These are phyloP conservation scores for Cryomyces antarcticus DNA, from an alignment of 495 filamentous ascomycete species.

Conservation along the genomic window DNA sequence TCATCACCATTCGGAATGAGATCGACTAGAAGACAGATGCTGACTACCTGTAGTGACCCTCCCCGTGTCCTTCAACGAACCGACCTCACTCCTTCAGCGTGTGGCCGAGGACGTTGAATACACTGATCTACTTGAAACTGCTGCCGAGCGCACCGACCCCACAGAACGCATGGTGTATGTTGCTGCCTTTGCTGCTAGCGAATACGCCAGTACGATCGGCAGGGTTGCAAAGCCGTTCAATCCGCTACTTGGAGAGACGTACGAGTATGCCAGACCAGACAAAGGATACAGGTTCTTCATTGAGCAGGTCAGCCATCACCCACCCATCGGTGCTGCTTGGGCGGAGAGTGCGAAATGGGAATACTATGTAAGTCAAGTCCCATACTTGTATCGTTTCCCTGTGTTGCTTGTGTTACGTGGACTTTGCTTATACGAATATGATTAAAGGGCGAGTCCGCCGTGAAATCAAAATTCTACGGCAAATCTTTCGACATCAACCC, in stretches of 20 bases:
- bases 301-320: constrained; percentile 96
- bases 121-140: constrained; percentile 75
- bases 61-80: constrained; percentile 96
- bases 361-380: constrained; percentile 44
- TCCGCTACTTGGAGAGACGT: constrained; percentile 86
- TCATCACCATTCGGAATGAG: neutral
- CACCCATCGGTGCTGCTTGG: constrained; percentile 83
- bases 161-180: constrained; percentile 93
- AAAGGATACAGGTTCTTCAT: constrained; percentile 96
- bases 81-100: constrained; percentile 88
- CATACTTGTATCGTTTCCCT: neutral
- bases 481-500: constrained; percentile 95
- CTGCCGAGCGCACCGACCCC: constrained; percentile 67
- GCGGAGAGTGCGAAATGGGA: constrained; percentile 90
- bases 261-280: constrained; percentile 86
- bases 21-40: neutral
- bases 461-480: constrained; percentile 94
- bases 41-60: constrained; percentile 41
- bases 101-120: constrained; percentile 98
- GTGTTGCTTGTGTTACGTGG: neutral
- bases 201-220: constrained; percentile 90
- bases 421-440: neutral
- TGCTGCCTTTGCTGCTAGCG: constrained; percentile 81
- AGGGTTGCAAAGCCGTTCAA: constrained; percentile 98
- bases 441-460: constrained; percentile 64